Evolutionary conservation across 805 yeast species (phyloP).

Genomic region (Ogataea nitratoaversa): DNA sequence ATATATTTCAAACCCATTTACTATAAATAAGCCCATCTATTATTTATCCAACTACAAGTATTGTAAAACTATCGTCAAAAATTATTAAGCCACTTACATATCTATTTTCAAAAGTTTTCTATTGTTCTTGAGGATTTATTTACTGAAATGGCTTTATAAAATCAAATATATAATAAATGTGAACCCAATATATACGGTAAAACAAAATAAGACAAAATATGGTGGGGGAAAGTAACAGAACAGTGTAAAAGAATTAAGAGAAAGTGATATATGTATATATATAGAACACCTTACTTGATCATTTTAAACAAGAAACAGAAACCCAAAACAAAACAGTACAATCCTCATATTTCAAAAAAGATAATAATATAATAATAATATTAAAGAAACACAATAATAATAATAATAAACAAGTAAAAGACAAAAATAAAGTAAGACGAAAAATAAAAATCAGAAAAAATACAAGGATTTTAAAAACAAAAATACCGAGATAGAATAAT

Average conservation of each 20-base stretch:
- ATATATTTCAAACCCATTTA: too few relatives aligned
- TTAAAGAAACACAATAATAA: not conserved
- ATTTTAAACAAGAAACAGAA: not conserved
- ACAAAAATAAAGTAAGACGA: not conserved
- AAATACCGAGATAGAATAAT: not conserved
- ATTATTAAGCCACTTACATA: too few relatives aligned
- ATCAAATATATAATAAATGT: not conserved
- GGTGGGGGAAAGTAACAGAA: not conserved
- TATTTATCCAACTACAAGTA: too few relatives aligned
- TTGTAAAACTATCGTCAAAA: too few relatives aligned
- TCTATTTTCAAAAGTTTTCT: too few relatives aligned
- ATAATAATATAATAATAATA: not conserved
- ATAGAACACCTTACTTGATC: too few relatives aligned
- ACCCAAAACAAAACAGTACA: not conserved
- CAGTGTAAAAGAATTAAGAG: not conserved
- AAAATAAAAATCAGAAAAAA: too few relatives aligned
- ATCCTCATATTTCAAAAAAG: not conserved
- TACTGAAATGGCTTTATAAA: too few relatives aligned
- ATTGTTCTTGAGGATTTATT: too few relatives aligned
- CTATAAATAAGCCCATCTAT: too few relatives aligned
- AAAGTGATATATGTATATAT: not conserved
- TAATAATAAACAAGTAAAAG: not conserved
- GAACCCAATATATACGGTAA: not conserved
- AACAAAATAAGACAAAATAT: not conserved
- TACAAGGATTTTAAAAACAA: not conserved